phyloP scores from a whole-genome alignment of 2,329 filamentous ascomycete genomes.

The Elsinoe fawcettii region DNA sequence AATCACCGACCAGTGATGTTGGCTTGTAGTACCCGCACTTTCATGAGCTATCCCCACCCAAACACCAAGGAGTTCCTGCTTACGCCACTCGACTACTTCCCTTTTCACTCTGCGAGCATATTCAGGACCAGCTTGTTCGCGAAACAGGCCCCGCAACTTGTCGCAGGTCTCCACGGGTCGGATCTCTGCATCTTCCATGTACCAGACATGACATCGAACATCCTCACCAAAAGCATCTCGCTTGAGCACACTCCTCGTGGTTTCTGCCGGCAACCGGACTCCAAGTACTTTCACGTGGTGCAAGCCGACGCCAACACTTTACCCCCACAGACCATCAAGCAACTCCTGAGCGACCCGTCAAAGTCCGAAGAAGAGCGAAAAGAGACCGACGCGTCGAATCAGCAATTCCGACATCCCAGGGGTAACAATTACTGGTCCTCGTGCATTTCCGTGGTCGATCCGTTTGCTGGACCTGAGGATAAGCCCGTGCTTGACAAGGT shows the following conservation, averaged over 20 bases:
- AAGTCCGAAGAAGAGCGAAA: constrained; percentile 55
- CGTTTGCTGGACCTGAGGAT: constrained; percentile 48
- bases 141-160: constrained; percentile 85
- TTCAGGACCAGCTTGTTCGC: constrained; percentile 54
- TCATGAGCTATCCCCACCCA: constrained; percentile 87
- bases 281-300: constrained; percentile 86
- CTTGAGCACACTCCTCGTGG: constrained; percentile 85
- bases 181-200: constrained; percentile 21
- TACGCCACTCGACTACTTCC: constrained; percentile 80
- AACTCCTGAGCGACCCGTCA: constrained; percentile 63
- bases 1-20: constrained; percentile 78
- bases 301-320: constrained; percentile 90
- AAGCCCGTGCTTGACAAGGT: constrained; percentile 59
- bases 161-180: constrained; percentile 78
- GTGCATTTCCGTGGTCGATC: constrained; percentile 87
- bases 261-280: constrained; percentile 79
- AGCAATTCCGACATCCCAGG: constrained; percentile 82
- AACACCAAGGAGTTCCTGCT: constrained; percentile 84
- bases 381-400: constrained; percentile 58
- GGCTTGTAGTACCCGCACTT: constrained; percentile 86
- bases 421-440: constrained; percentile 87
- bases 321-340: constrained; percentile 66
- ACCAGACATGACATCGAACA: constrained; percentile 18
- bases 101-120: constrained; percentile 89
- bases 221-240: constrained; percentile 42